Evolutionary conservation across 352 stramenopile species (phyloP).

Genomic region (Aphanomyces cochlioides): DNA sequence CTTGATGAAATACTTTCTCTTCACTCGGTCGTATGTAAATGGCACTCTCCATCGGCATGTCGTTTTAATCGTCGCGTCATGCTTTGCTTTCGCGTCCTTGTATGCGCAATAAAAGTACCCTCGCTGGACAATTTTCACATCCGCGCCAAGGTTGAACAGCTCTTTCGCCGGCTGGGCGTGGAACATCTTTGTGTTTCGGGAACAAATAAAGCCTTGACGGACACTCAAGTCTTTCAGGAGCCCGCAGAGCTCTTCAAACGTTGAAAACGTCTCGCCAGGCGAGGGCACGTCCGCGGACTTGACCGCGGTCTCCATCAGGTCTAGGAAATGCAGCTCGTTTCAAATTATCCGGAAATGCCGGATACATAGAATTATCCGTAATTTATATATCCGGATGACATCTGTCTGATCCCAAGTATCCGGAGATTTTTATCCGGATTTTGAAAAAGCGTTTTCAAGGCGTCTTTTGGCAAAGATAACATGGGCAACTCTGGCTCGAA

Average conservation of each 20-base stretch:
- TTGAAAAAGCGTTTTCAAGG: background rate
- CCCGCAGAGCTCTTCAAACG: conserved; percentile 17
- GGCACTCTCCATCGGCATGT: conserved; percentile 18
- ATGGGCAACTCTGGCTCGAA: conserved; percentile 41
- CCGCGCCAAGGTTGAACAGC: conserved; percentile 9
- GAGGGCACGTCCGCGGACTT: background rate
- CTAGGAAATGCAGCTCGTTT: background rate
- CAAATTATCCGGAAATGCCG: background rate
- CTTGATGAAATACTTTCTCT: conserved; percentile 16
- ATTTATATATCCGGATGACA: background rate
- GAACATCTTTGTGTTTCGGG: conserved; percentile 14
- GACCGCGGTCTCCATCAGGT: background rate
- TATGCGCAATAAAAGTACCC: conserved; percentile 26
- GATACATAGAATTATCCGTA: background rate
- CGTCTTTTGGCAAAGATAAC: background rate
- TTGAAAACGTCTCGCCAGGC: conserved; percentile 17
- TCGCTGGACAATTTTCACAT: conserved; percentile 11
- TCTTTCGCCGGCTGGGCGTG: background rate
- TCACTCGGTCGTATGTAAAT: conserved; percentile 20
- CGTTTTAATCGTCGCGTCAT: conserved; percentile 8
- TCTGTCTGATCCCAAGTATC: background rate
- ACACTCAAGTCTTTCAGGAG: conserved; percentile 12
- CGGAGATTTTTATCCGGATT: background rate
- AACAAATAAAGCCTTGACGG: conserved; percentile 3
- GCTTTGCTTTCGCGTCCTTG: conserved; percentile 2